phyloP scores from a whole-genome alignment of 495 filamentous ascomycete species.

The Parachaetomium inaequale region DNA sequence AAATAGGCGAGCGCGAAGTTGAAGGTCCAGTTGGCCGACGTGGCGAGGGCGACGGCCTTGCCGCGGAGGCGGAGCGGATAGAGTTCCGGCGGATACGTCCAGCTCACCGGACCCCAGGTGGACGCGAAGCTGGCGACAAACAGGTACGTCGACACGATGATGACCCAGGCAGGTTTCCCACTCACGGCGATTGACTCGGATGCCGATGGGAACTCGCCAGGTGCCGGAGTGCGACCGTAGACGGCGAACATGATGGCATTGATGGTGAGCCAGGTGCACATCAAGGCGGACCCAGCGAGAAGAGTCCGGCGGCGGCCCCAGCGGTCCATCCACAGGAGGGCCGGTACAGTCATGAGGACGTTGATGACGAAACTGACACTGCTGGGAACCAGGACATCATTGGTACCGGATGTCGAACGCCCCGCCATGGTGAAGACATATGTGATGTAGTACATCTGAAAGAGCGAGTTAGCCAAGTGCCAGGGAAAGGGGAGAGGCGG shows the following conservation, averaged over 20 bases:
- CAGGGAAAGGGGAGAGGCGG: conserved; percentile 17
- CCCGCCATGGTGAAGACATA: conserved; percentile 75
- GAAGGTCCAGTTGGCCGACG: conserved; percentile 72
- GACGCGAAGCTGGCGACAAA: conserved; percentile 74
- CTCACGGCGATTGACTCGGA: conserved; percentile 49
- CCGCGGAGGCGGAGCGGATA: conserved; percentile 69
- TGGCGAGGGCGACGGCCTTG: conserved; percentile 69
- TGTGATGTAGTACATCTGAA: conserved; percentile 49
- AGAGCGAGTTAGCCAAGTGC: conserved; percentile 10
- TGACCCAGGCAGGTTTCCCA: conserved; percentile 60
- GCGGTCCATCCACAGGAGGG: conserved; percentile 54
- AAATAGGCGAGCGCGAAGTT: conserved; percentile 80
- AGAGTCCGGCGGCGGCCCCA: conserved; percentile 63
- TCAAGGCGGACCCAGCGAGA: conserved; percentile 60
- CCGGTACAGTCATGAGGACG: conserved; percentile 54
- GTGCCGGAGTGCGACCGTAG: conserved; percentile 40
- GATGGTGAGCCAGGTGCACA: conserved; percentile 65
- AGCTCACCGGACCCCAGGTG: conserved; percentile 68
- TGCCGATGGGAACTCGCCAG: conserved; percentile 34
- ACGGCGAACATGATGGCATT: conserved; percentile 65
- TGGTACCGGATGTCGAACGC: conserved; percentile 44
- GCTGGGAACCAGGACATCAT: conserved; percentile 57
- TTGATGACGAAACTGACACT: conserved; percentile 74
- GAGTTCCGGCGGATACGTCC: conserved; percentile 75
- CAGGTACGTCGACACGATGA: conserved; percentile 75